Base-by-base conservation (phyloP, 2,329 filamentous ascomycete genomes). In the Epichloe coenophiala region DNA sequence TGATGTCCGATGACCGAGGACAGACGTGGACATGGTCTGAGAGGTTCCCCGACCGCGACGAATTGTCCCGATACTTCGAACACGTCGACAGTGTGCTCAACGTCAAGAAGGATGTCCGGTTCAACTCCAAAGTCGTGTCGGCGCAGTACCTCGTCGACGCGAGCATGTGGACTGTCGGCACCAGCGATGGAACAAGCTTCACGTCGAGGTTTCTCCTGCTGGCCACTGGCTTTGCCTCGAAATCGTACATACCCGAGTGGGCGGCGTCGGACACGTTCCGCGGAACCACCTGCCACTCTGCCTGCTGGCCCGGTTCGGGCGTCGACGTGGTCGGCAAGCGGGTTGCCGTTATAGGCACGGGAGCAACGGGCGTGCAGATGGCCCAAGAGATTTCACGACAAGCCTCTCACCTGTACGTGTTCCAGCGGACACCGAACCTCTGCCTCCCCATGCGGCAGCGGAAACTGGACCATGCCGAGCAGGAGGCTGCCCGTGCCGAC, bases 381-480 rank as follows among this genome's bases (percentile, higher is more conserved):
- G 72, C 75, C 1, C 81, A 86, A 55, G 79, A 77, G 49, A 76
- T 75, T 62, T 76, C 72, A 2, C 74, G 74, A 2, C 60, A 70
- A 12, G 78, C 73, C 0, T 71, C 68, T 5, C 63, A 74, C 1
- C 55, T 86, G 23, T 72, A 65, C 3, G 77, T 86, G 37, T 84
- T 84, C 61, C 80, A 85, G 57, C 73, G 83, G 11, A 85, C 80
- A 1, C 82, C 83, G 0, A 86, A 85, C 52, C 66, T 83, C 6
- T 78, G 78, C 0, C 57, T 85, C 0, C 80, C 81, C 0, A 83
- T 86, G 78, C 69, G 72, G 3, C 71, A 74, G 51, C 64, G 37
- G n/a, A 42, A 48, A 12, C 8, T 19, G 1, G 37, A 33, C 27
- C 3, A 35, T 3, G 47, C 17, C 6, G 38, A 47, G 5, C 23